Base-by-base conservation (phyloP, 2,329 filamentous ascomycete species). In the Neofusicoccum sp. region DNA sequence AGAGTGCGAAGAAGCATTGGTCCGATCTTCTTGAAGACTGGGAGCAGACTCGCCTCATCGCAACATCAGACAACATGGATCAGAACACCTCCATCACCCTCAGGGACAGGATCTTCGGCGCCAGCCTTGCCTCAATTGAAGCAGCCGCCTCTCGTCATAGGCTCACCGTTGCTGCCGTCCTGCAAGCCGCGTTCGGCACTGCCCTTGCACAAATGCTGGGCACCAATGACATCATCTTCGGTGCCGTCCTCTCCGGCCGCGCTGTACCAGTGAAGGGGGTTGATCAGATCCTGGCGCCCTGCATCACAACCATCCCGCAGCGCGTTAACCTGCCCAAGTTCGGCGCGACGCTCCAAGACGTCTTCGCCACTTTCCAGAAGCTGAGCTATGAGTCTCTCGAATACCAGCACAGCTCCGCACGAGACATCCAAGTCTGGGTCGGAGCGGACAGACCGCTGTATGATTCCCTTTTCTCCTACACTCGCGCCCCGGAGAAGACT, bases 11-110 rank as follows among this genome's bases (percentile, higher is more conserved):
- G 52, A 54, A 61, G 14, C 48, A 64, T 22, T 61, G 54, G 68
- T 71, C 7, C 72, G 66, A 2, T 73, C 77, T 37, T 75, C 76
- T 14, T 61, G 64, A 2, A 71, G 74, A 11, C 33, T 45, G 2
- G 63, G 65, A 5, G 67, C 66, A 4, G 75, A 78, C 66, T 78
- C 79, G 2, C 76, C 80, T 52, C 81, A 84, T 49, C 78, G 76
- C 56, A 76, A 76, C 22, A 66, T 69, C 39, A 65, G 52, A 59
- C 29, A 33, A 31, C 3, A 29, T 45, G 11, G 52, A 60, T 14
- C 62, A 50, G 28, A 41, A 6, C 49, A 22, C 41, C 16, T 33
- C 44, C 1, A 22, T 48, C 43, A 39, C 34, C 3, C 9, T 62
- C 39, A 49, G 48, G 22, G 33, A 56, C 22, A 50, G 54, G 6